Evolutionary conservation across 140 eudicot genomes (phyloP), one percentile per base, ranked within the genome.

Genomic region (Bidens hawaiensis): DNA sequence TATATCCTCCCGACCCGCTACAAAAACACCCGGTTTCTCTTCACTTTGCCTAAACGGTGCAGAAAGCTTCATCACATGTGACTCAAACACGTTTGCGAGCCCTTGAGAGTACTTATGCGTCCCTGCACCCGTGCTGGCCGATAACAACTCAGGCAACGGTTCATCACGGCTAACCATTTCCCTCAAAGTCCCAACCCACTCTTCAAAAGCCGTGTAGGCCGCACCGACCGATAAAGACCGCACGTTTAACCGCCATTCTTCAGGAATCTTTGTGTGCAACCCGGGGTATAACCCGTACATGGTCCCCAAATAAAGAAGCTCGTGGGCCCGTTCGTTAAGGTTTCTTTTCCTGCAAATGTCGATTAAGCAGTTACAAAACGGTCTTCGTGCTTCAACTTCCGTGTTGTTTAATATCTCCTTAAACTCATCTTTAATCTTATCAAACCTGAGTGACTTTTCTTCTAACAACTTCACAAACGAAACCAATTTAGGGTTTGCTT

Each of bases 31-130:
- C 2, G 88, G 82, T 71, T 83, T 83, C 33, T 79, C 89, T 52
- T 85, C 90, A 67, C 95, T 85, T 68, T 64, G 90, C 48, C 70
- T 76, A 71, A 93, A 93, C 2, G 99, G 99, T 3, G 81, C 99
- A 5, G 85, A 81, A 56, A 93, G 76, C 69, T 83, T 81, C 73
- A 45, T 76, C 60, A 83, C 87, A 59, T 88, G 96, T 24, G 83
- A 78, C 43, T 78, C 97, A 46, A 93, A 88, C 3, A 94, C 82
- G 31, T 60, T 77, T 8, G 79, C 88, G 21, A 93, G 72, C 14
- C 99, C 99, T 63, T 88, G 94, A 19, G 99, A 83, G 72, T 76
- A 88, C 78, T 85, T 88, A 56, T 93, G 99, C 1, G 91, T 85
- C 34, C 98, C 98, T 0, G 98, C 79, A 60, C 99, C 99, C 0